Percentiles rank a stretch among this genome's conserved stretches.
Conservation (phyloP, 2,329 filamentous ascomycete species). For the Alternaria triticimaculans region DNA sequence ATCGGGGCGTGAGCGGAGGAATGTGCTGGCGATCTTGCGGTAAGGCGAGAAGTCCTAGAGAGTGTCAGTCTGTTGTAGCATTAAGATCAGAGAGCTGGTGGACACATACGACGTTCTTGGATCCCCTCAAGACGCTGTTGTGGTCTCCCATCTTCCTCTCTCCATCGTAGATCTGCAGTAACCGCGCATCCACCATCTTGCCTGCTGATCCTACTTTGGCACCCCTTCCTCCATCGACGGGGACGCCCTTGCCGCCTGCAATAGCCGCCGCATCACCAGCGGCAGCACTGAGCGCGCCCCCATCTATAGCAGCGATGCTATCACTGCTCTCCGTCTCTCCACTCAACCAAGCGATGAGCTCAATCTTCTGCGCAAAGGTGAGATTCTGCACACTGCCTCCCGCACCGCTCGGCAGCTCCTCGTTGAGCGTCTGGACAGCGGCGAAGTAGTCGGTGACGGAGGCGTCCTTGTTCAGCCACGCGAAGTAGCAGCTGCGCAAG, state of each 20-base stretch:
- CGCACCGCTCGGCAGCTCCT: conserved; percentile 69
- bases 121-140: conserved; percentile 84
- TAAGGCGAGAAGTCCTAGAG: conserved; percentile 89
- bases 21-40: conserved; percentile 80
- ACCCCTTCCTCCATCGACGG: conserved; percentile 42
- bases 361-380: conserved; percentile 87
- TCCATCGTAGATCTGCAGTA: conserved; percentile 88
- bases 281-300: conserved; percentile 58
- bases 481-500: conserved; percentile 93
- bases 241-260: conserved; percentile 56
- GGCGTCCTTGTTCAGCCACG: conserved; percentile 91
- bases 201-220: conserved; percentile 44
- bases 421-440: conserved; percentile 79
- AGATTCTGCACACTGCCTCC: conserved; percentile 81
- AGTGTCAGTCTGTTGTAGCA: conserved; percentile 17
- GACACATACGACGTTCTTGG: conserved; percentile 79
- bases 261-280: conserved; percentile 61
- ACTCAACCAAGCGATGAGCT: conserved; percentile 91
- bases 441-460: conserved; percentile 91
- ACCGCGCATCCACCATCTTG: conserved; percentile 71
- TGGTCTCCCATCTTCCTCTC: conserved; percentile 92
- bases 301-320: conserved; percentile 84
- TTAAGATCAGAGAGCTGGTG: background rate
- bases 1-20: conserved; percentile 65
- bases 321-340: conserved; percentile 83